These are phyloP conservation scores for Ulmus americana DNA, from an alignment of 331 rosid species.

Conservation along the genomic window DNA sequence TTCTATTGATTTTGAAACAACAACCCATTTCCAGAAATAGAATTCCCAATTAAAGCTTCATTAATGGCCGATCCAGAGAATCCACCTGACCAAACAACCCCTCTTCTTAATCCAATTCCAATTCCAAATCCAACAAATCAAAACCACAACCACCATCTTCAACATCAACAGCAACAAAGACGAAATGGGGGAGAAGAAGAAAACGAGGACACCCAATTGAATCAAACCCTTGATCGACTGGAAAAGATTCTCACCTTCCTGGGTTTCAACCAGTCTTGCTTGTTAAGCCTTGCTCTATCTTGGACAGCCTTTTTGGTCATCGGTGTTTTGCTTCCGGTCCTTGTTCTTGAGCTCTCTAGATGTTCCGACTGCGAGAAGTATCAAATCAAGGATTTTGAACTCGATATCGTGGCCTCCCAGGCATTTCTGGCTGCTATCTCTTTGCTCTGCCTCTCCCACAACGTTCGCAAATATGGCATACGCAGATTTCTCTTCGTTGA, in stretches of 20 bases:
- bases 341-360: slow-evolving; percentile 32
- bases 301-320: slow-evolving; percentile 43
- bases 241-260: slow-evolving; percentile 41
- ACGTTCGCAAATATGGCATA: slow-evolving; percentile 55
- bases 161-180: neutral
- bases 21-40: neutral
- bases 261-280: slow-evolving; percentile 47
- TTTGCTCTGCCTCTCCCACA: slow-evolving; percentile 56
- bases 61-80: slow-evolving; percentile 28
- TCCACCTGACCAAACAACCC: slow-evolving; percentile 27
- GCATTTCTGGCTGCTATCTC: slow-evolving; percentile 71
- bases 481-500: slow-evolving; percentile 70
- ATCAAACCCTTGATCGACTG: slow-evolving; percentile 33
- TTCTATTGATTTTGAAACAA: too few relatives aligned
- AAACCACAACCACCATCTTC: slow-evolving; percentile 9
- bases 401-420: slow-evolving; percentile 57
- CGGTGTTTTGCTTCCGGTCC: slow-evolving; percentile 45
- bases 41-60: slow-evolving; percentile 1
- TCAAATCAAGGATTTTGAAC: slow-evolving; percentile 52
- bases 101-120: slow-evolving; percentile 26
- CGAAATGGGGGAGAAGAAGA: neutral
- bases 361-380: slow-evolving; percentile 39
- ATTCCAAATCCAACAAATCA: neutral
- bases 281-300: slow-evolving; percentile 23
- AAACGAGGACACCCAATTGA: slow-evolving; percentile 33